Evolutionary conservation across 2,329 filamentous ascomycete species (phyloP), one percentile per base, ranked within the genome.

Genomic region (Penicillium sp.): DNA sequence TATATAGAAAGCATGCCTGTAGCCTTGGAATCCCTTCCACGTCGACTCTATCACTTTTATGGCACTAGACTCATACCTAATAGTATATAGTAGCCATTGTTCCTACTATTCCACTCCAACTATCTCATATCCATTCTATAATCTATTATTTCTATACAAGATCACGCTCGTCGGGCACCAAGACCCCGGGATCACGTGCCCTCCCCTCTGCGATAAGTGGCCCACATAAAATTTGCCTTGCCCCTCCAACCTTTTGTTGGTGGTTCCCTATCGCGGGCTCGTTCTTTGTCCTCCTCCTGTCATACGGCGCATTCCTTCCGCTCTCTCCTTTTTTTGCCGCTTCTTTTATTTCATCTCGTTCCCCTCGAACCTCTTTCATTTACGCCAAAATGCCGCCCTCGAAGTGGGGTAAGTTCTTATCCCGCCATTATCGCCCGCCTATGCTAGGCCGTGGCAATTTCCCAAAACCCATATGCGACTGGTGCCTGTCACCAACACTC

Each of bases 321-420:
- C 54, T 54, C 31, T 40, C 16, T 49, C 28, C 33, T 45, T 18
- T 47, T 51, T 28, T 28, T 28, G 24, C 5, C 5, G 24, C 29
- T 34, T 39, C 29, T 44, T 33, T 55, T 40, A 37, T 18, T n/a
- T 9, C 7, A 5, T 42, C 14, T 24, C 21, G 39, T 39, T 29
- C 29, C 3, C 31, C n/a, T 37, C 44, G 37, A 46, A 44, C 24
- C n/a, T 48, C 47, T 36, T 54, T 56, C 55, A 57, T 63, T 61
- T n/a, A n/a, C 48, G 49, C 54, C 64, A 67, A 60, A 60, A 79
- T 79, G 77, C 68, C 77, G 60, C 76, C 77, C 65, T 74, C 76
- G 54, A 79, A 79, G 75, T 79, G 77, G 77, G 77, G 77, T 79
- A 77, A 65, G 76, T 77, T 54, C 56, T 58, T 59, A 45, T 66